Percentiles rank a stretch among this genome's conserved stretches.
phyloP scores from a whole-genome alignment of 2,329 filamentous ascomycete genomes.

The Cladosporium velox region DNA sequence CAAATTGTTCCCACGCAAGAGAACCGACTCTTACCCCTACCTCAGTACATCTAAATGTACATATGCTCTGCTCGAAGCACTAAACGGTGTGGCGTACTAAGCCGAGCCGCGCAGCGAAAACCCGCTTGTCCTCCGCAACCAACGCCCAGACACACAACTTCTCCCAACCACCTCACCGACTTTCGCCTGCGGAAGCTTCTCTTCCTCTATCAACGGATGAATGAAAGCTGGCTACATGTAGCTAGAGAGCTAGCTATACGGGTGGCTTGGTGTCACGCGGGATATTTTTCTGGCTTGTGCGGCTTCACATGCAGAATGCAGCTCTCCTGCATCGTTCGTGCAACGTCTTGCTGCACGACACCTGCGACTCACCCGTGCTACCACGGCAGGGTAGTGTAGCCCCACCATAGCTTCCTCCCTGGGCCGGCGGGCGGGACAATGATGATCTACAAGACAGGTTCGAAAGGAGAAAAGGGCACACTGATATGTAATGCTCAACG shows the following conservation, averaged over 20 bases:
- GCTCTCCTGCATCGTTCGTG: conserved; percentile 7
- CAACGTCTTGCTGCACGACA: conserved; percentile 6
- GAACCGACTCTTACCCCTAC: not conserved
- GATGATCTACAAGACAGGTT: not conserved
- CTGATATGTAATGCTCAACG: not conserved
- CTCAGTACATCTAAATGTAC: not conserved
- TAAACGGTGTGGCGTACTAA: not conserved
- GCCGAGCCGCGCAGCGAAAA: not conserved
- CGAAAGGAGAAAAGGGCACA: not conserved
- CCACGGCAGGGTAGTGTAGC: not conserved
- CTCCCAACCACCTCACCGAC: not conserved
- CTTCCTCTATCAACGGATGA: not conserved
- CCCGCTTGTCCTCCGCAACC: not conserved
- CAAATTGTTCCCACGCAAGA: not conserved
- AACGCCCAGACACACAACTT: too few relatives aligned
- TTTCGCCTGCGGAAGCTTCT: not conserved
- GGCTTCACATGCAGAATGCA: not conserved
- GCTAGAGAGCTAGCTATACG: not conserved
- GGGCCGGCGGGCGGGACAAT: not conserved
- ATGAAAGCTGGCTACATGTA: not conserved
- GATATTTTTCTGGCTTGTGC: not conserved
- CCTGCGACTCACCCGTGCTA: not conserved
- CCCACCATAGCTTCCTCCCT: not conserved
- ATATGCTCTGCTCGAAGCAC: not conserved
- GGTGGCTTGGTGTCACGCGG: conserved; percentile 6